Conservation (phyloP, 2,329 filamentous ascomycete species). For the Metarhizium brunneum region DNA sequence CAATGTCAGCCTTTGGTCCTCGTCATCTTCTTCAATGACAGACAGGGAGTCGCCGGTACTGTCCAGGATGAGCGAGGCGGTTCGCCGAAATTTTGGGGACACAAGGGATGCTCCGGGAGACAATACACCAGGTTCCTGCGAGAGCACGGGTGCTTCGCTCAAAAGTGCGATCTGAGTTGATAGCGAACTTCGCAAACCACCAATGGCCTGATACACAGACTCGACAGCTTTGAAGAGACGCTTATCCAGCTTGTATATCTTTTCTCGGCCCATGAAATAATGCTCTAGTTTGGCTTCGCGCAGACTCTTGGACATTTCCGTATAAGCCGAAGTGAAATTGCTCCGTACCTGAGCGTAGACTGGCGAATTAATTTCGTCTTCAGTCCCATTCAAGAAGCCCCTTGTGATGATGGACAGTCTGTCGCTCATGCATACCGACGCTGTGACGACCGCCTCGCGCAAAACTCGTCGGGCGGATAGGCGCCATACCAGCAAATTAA, state of each 20-base stretch:
- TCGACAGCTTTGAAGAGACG: slow-evolving; percentile 78
- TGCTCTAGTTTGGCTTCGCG: slow-evolving; percentile 86
- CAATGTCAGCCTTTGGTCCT: slow-evolving; percentile 22
- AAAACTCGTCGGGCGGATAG: slow-evolving; percentile 67
- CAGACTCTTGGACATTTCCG: slow-evolving; percentile 64
- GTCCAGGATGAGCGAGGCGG: slow-evolving; percentile 24
- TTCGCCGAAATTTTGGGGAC: slow-evolving; percentile 18
- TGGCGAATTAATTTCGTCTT: slow-evolving; percentile 62
- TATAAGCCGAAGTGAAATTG: slow-evolving; percentile 58
- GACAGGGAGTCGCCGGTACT: slow-evolving; percentile 40
- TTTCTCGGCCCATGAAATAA: slow-evolving; percentile 70
- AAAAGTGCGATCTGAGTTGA: slow-evolving; percentile 81
- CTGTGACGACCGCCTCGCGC: slow-evolving; percentile 60
- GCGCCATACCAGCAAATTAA: slow-evolving; percentile 71
- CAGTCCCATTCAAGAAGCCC: slow-evolving; percentile 74
- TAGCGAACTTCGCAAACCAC: slow-evolving; percentile 81
- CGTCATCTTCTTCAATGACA: slow-evolving; percentile 52
- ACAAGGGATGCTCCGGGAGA: slow-evolving; percentile 11
- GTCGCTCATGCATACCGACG: slow-evolving; percentile 67
- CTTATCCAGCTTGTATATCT: slow-evolving; percentile 69
- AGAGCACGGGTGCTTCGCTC: slow-evolving; percentile 42
- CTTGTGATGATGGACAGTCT: slow-evolving; percentile 75
- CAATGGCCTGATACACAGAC: slow-evolving; percentile 76
- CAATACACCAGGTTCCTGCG: not conserved
- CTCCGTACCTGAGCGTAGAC: slow-evolving; percentile 54